phyloP scores from a whole-genome alignment of 176 grass and related monocot genomes.

The Microstegium vimineum region DNA sequence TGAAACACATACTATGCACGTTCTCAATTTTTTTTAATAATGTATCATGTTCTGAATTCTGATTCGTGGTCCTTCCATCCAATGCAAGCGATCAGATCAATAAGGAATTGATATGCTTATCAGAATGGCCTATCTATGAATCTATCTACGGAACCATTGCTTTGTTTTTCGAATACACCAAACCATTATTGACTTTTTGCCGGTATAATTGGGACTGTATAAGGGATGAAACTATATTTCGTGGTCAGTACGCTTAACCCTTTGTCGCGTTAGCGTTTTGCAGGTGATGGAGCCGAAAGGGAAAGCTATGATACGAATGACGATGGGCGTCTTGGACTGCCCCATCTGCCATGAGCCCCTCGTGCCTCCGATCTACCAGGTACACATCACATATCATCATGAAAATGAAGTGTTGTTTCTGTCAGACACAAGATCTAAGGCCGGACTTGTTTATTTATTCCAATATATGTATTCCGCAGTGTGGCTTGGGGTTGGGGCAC shows the following conservation, averaged over 20 bases:
- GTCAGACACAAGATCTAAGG: no score
- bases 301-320: background rate
- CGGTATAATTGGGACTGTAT: background rate
- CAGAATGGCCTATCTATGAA: background rate
- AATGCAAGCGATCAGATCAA: background rate
- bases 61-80: background rate
- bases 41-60: background rate
- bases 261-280: background rate
- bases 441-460: no score
- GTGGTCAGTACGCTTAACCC: no score
- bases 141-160: background rate
- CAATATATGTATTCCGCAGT: background rate
- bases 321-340: background rate
- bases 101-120: background rate
- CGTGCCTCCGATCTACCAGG: background rate
- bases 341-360: background rate
- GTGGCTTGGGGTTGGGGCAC: conserved; percentile 3
- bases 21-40: no score
- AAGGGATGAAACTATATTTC: background rate
- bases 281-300: background rate
- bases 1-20: no score
- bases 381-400: background rate
- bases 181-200: no score
- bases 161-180: background rate
- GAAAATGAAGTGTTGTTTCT: no score